Evolutionary conservation across 2,329 filamentous ascomycete species (phyloP), one percentile per base, ranked within the genome.

Genomic region (Penicillium sumatraense): DNA sequence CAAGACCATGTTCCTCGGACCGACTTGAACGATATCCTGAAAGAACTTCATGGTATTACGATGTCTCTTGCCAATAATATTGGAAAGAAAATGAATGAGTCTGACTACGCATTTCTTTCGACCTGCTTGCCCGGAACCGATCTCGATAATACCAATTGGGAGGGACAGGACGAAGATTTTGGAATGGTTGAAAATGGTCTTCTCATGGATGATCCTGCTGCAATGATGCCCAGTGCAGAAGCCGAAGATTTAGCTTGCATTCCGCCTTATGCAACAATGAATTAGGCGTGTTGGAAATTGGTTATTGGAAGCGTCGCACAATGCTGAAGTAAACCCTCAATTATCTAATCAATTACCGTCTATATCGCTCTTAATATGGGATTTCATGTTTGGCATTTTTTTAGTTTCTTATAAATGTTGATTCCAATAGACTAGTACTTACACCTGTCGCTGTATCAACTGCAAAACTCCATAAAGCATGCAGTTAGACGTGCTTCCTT

Each of bases 221-320:
- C 41, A 26, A 26, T 45, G 21, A 2, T 45, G 7, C 18, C 21
- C 24, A 8, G 18, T 3, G 6, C 41, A 16, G 41, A 45, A 16
- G 11, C 41, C 8, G 21, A 45, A 26, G 21, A 45, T 45, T n/a
- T 45, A 26, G 24, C 41, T 26, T 45, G 18, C 21, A 45, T 45
- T 16, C 5, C 13, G 10, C 16, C 16, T 6, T 45, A 45, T 27
- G 21, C 41, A 16, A 21, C 21, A 45, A 26, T 45, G 21, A 33
- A 33, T 33, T 76, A 79, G n/a, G 54, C 10, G 16, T 42, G 5
- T 3, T 42, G 10, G 20, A 42, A 42, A 42, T 21, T 23, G 20
- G 24, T 42, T 10, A 26, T 21, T 20, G 11, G 20, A 23, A 14
- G 24, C 5, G 18, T 14, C 13, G 40, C 20, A 42, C 10, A 20